Base-by-base conservation (phyloP, 2,329 filamentous ascomycete genomes). In the Parascedosporium putredinis region DNA sequence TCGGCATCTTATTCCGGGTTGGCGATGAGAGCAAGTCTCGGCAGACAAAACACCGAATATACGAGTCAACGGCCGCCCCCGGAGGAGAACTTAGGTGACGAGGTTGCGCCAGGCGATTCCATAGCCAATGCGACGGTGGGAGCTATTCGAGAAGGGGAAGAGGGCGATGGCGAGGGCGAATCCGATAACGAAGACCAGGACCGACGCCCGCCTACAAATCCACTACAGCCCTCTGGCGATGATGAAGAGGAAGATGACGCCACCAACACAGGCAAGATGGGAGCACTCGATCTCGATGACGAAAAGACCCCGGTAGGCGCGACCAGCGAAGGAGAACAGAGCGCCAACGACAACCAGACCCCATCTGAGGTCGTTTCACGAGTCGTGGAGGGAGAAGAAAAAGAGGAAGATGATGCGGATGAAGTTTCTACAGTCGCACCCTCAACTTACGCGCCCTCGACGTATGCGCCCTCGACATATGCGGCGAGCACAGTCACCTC, bases 1-100 rank as follows among this genome's bases (percentile, higher is more conserved):
- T 97, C 60, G 90, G 83, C 2, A 76, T 95, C 42, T 75, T 95
- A 65, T 98, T 95, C 65, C 84, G 81, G 58, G 84, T 97, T 48
- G 95, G 88, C 58, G 86, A 94, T 50, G 86, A 90, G 59, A 95
- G 89, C 66, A 86, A 88, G 62, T 76, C 74, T 3, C 85, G 81
- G 51, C 90, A 96, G 64, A 74, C 82, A 38, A 91, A 87, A 62
- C 85, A 94, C 51, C 61, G 65, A 5, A 49, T 69, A 14, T 57
- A 62, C 6, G 42, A 48, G 14, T 16, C 27, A 50, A 34, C 47
- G 27, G 14, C 40, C 34, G 10, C 33, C 38, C 46, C 49, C 7
- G 57, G 57, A 10, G 63, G 65, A 7, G 60, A 64, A 70, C 53
- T 56, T 52, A n/a, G 56, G 52, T 4, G 55, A 55, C 7, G 54